Conservation (phyloP, 169 alveolate genomes). For the Plasmodium gonderi region DNA sequence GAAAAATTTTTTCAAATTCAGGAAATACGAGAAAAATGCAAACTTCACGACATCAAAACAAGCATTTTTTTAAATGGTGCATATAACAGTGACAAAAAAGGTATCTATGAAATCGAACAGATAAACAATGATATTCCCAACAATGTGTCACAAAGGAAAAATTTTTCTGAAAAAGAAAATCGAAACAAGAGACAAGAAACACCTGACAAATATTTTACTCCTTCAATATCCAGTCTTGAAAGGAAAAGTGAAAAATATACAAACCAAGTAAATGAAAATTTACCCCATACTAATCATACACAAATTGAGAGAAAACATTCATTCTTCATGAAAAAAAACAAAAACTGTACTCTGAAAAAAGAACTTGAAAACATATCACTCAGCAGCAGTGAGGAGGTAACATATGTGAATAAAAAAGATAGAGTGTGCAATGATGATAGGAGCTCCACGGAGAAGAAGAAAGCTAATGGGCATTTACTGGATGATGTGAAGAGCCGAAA, state of each 20-base stretch:
- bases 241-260: background rate
- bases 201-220: background rate
- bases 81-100: no score
- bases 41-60: no score
- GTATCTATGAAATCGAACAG: background rate
- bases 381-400: slow-evolving; percentile 1
- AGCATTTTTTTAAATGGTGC: no score
- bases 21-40: no score
- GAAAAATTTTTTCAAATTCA: no score
- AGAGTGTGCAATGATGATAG: background rate
- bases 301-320: background rate
- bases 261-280: background rate
- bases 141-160: background rate
- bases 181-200: background rate
- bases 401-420: background rate
- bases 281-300: background rate
- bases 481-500: background rate
- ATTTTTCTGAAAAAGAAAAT: background rate
- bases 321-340: background rate
- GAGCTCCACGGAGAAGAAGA: background rate
- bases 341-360: background rate
- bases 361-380: background rate
- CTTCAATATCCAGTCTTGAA: background rate
- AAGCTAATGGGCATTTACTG: no score
- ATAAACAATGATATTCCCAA: background rate